A percentile compares a stretch with the other conserved stretches of the same genome.
phyloP scores from a whole-genome alignment of 2,329 filamentous ascomycete species.

The Dendrostoma leiphaemia region DNA sequence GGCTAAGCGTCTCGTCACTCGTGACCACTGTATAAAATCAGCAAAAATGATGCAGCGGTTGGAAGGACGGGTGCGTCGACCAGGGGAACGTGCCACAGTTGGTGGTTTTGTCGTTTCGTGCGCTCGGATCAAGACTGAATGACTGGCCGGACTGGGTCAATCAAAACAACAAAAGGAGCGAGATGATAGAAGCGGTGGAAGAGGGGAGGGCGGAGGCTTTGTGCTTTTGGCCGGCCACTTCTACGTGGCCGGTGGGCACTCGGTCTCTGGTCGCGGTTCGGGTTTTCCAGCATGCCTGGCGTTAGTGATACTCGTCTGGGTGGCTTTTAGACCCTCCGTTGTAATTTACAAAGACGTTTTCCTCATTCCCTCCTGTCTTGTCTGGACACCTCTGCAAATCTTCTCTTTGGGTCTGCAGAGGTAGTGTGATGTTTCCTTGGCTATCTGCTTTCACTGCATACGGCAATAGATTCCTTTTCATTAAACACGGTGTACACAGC shows the following conservation, averaged over 20 bases:
- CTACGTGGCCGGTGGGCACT: constrained; percentile 2
- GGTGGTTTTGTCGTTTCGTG: constrained; percentile 15
- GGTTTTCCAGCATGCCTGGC: constrained; percentile 20
- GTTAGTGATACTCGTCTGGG: constrained; percentile 21
- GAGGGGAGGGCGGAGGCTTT: constrained; percentile 33
- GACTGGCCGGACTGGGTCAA: constrained; percentile 21
- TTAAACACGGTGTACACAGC: no score
- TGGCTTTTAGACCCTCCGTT: constrained; percentile 21
- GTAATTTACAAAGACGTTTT: constrained; percentile 21
- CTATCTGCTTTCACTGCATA: constrained; percentile 2
- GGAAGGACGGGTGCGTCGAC: constrained; percentile 35
- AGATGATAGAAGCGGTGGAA: constrained; percentile 22
- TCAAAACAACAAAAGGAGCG: constrained; percentile 19
- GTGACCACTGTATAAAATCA: constrained; percentile 36
- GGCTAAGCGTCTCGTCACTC: constrained; percentile 42
- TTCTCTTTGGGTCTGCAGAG: background rate
- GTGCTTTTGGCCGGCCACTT: constrained; percentile 26
- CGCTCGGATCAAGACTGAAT: constrained; percentile 28
- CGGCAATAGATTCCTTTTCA: constrained; percentile 8
- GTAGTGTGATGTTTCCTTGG: background rate
- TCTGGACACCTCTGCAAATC: background rate
- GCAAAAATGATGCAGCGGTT: constrained; percentile 33
- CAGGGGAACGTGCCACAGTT: constrained; percentile 14
- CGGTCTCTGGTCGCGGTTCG: constrained; percentile 14
- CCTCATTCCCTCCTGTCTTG: background rate